Evolutionary conservation across 192 early-diverging fungal genomes (phyloP).

Genomic region (Umbelopsis sp.): DNA sequence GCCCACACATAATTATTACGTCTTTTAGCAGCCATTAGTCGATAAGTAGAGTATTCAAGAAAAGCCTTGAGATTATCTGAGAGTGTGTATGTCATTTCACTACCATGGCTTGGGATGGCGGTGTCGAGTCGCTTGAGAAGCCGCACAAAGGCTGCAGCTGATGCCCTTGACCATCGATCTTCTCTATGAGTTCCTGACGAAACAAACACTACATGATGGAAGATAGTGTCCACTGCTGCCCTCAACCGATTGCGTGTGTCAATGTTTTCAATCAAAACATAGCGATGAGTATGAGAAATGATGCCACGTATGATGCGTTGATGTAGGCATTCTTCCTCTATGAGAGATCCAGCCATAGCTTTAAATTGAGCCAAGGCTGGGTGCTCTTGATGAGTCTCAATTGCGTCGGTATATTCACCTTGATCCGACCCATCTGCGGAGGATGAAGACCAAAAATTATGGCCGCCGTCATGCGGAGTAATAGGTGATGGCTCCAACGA

Average conservation of each 20-base stretch:
- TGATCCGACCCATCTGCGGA: slow-evolving; percentile 12
- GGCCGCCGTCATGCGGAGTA: slow-evolving; percentile 13
- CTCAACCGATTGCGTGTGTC: slow-evolving; percentile 41
- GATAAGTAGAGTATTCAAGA: slow-evolving; percentile 42
- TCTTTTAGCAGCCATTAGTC: slow-evolving; percentile 24
- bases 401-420: not conserved
- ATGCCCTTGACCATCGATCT: slow-evolving; percentile 19
- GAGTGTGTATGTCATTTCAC: slow-evolving; percentile 43
- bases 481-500: slow-evolving; percentile 12
- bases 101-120: slow-evolving; percentile 39
- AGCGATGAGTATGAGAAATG: slow-evolving; percentile 41
- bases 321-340: slow-evolving; percentile 32
- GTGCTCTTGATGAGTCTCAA: not conserved
- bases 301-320: slow-evolving; percentile 38
- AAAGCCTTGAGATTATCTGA: slow-evolving; percentile 44
- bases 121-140: slow-evolving; percentile 36
- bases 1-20: slow-evolving; percentile 9
- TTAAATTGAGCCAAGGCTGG: slow-evolving; percentile 14
- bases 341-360: slow-evolving; percentile 8
- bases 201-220: slow-evolving; percentile 44
- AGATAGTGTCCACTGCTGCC: slow-evolving; percentile 37
- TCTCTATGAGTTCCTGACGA: slow-evolving; percentile 28
- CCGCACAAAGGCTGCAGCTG: slow-evolving; percentile 34
- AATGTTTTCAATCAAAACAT: slow-evolving; percentile 44
- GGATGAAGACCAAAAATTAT: slow-evolving; percentile 22